Base-by-base conservation (phyloP, 1,139 yeast species). In the Scheffersomyces segobiensis region DNA sequence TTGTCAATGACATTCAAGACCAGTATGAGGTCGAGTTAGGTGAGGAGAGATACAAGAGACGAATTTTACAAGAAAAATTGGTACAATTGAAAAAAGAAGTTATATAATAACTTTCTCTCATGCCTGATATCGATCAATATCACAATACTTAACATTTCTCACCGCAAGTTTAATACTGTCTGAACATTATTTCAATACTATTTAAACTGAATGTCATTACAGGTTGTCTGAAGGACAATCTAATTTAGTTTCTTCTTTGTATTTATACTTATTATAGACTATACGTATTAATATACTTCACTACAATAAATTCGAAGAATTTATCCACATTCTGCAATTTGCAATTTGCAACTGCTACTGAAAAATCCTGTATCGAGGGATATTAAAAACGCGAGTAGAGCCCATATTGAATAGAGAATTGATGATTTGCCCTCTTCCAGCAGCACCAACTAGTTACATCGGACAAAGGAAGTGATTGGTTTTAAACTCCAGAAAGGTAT, bases 1-100 rank as follows among this genome's bases (percentile, higher is more conserved):
- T 89, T 51, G 87, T 89, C 1, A 77, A 79, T 57, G 89, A 86
- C 53, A 80, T 90, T 62, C 89, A 87, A 61, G 83, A 80, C 52
- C 85, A 83, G 60, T 88, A 88, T 65, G 88, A 85, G 62, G 71
- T 77, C 32, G 89, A 87, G 64, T 70, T 89, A 59, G 78, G 80
- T 52, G 83, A 81, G 66, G 91, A 87, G 68, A 80, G 86, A 55
- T 68, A 77, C n/a, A 86, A 81, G 62, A 77, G 87, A 62, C 76
- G 80, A 59, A 80, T 85, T 66, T 72, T 87, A 58, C 68, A 75
- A 57, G 67, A 83, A 72, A 70, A 81, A 73, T 55, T 67, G 77
- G 64, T 60, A 32, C 56, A 55, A 51, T 56, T 63, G 56, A 32
- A 32, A 32, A 32, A 12, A 14, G 17, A n/a, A 10, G 42, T 32